Conservation (phyloP, 305 asterid species). For the Fraxinus ornus region DNA sequence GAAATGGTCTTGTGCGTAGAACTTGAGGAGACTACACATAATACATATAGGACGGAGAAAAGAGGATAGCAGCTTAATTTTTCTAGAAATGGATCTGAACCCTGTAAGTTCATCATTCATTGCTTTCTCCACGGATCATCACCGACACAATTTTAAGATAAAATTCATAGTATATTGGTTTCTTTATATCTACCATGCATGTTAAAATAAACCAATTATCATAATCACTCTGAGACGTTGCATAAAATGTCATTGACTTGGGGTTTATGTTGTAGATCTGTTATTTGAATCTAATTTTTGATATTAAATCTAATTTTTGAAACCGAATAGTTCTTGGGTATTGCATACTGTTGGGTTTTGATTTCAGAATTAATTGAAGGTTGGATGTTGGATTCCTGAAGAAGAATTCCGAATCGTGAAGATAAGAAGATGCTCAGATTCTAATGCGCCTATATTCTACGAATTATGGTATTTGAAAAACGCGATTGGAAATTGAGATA, state of each 20-base stretch:
- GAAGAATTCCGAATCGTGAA: constrained; percentile 16
- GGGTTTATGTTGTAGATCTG: constrained; percentile 24
- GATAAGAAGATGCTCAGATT: not conserved
- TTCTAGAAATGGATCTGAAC: constrained; percentile 30
- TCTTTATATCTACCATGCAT: not conserved
- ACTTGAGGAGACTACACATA: not conserved
- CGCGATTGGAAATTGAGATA: not conserved
- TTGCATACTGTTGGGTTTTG: not conserved
- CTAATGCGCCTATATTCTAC: constrained; percentile 2
- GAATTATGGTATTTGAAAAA: constrained; percentile 16
- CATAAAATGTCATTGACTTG: not conserved
- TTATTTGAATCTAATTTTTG: not conserved
- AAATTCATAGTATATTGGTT: not conserved
- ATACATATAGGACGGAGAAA: not conserved
- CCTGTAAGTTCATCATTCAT: constrained; percentile 18
- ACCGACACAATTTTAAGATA: not conserved
- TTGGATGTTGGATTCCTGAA: constrained; percentile 19
- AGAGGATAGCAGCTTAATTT: not conserved
- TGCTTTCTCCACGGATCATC: not conserved
- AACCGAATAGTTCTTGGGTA: constrained; percentile 13
- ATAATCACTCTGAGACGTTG: not conserved
- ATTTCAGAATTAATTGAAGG: not conserved
- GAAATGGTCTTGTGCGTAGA: not conserved
- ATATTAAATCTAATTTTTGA: not conserved
- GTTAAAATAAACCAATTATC: not conserved